Evolutionary conservation across 805 yeast genomes (phyloP).

Genomic region (Groenewaldozyma salmanticensis): DNA sequence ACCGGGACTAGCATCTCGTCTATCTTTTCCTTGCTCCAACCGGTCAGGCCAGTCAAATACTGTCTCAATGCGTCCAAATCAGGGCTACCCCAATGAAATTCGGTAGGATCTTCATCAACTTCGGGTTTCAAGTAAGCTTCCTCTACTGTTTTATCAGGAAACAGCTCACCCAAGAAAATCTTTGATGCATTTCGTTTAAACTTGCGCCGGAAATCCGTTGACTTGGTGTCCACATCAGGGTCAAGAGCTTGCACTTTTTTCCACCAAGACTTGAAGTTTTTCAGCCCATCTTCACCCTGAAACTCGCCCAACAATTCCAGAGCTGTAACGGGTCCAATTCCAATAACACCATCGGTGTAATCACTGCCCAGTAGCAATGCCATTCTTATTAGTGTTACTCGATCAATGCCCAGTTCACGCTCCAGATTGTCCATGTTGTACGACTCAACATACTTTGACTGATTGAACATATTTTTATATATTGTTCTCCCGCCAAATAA

Average conservation of each 20-base stretch:
- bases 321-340: conserved; percentile 89
- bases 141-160: conserved; percentile 60
- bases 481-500: conserved; percentile 77
- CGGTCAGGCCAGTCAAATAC: conserved; percentile 58
- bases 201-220: conserved; percentile 41
- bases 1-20: conserved; percentile 83
- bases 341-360: conserved; percentile 86
- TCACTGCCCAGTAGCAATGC: conserved; percentile 89
- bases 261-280: conserved; percentile 48
- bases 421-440: conserved; percentile 54
- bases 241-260: conserved; percentile 34
- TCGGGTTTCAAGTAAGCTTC: conserved; percentile 74
- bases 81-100: conserved; percentile 85
- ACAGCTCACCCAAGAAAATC: conserved; percentile 46
- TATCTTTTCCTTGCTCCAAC: conserved; percentile 69
- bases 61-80: conserved; percentile 69
- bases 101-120: conserved; percentile 71
- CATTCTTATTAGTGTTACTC: conserved; percentile 59
- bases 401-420: conserved; percentile 52
- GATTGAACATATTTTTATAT: conserved; percentile 90
- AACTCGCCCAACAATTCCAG: conserved; percentile 87
- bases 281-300: conserved; percentile 32
- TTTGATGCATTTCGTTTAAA: conserved; percentile 47
- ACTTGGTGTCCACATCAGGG: conserved; percentile 31
- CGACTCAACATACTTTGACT: conserved; percentile 83